Evolutionary conservation across 2,329 filamentous ascomycete species (phyloP), one percentile per base, ranked within the genome.

Genomic region (Colletotrichum sp.): DNA sequence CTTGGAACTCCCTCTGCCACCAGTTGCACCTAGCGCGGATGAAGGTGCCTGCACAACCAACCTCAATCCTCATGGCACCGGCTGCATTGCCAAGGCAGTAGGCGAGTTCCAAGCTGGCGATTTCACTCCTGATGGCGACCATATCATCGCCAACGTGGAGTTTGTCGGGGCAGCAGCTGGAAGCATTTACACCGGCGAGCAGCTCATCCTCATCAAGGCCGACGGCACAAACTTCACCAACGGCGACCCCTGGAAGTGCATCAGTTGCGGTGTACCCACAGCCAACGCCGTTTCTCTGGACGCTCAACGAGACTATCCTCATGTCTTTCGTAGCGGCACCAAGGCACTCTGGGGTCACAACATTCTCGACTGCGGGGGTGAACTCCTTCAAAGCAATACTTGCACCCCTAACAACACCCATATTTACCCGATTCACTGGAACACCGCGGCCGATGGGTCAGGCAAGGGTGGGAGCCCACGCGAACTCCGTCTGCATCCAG

Each of bases 211-310:
- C 7, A 80, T 88, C 76, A 88, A 87, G 76, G 76, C 84, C 0
- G 84, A 89, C 71, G 83, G 83, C 5, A 84, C 80, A 6, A 82
- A 75, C 0, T 89, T 89, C 70, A 65, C 81, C 5, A 88, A 86
- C 67, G 87, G 87, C 0, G 86, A 88, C 74, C 68, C 83, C 0
- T 89, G 87, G 86, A 89, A 87, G 77, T 89, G 87, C 70, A 70
- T 89, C 6, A 89, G 82, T 55, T 89, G 88, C 68, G 86, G 84
- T 5, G 81, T 88, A 1, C 82, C 84, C 0, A 73, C 72, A 5
- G 78, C 79, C 39, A 85, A 87, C 60, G 78, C 81, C 7, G 62
- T 78, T 3, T 80, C 80, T 13, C 66, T 79, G 6, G 72, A 77
- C 18, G 68, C 76, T 3, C 48, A 75, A 32, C 65, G 76, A 2